These are phyloP conservation scores for maize (Zea mays) DNA, from an alignment of 176 grass and related monocot genomes.

Conservation along the genomic window Zm-B73-REFERENCE-NAM-5.0 NC_050101.1:166912501-166913000, in stretches of 20 bases:
- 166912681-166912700: conserved; percentile 33
- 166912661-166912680: conserved; percentile 35
- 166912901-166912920: conserved; percentile 49
- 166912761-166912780: conserved; percentile 49
- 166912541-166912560: conserved; percentile 85
- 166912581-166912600: conserved; percentile 57
- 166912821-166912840: conserved; percentile 44
- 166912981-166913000: conserved; percentile 47
- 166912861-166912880: conserved; percentile 41
- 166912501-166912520: conserved; percentile 69
- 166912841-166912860: conserved; percentile 39
- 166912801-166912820: conserved; percentile 36
- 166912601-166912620: conserved; percentile 35
- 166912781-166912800: conserved; percentile 45
- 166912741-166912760: conserved; percentile 13
- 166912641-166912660: conserved; percentile 44
- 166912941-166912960: conserved; percentile 30
- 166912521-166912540: conserved; percentile 67
- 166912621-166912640: conserved; percentile 48
- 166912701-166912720: conserved; percentile 22
- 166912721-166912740: conserved; percentile 27
- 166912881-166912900: conserved; percentile 40
- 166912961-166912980: conserved; percentile 33
- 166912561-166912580: conserved; percentile 74
- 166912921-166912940: conserved; percentile 20